Evolutionary conservation across 2,329 filamentous ascomycete genomes (phyloP), one percentile per base, ranked within the genome.

Genomic region (Aspergillus brunneoviolaceus): DNA sequence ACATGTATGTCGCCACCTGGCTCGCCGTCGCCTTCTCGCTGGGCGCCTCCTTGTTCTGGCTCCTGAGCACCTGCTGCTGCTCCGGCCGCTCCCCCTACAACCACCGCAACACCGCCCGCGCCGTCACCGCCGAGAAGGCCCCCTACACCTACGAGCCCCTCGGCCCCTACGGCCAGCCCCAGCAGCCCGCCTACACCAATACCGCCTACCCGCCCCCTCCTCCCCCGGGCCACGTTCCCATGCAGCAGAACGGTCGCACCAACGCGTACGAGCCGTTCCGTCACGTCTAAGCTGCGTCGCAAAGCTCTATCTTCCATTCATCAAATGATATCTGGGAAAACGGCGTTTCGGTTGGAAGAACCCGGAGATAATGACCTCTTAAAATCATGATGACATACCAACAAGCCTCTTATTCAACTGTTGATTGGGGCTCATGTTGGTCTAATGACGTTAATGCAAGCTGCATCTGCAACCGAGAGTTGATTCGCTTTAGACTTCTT

Each of bases 1-100:
- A 82, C 60, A 94, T 90, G 79, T 86, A 95, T 57, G 83, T 83
- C 39, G 79, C 87, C 21, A 85, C 89, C 69, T 97, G 93, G 91
- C 81, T 98, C 61, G 88, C 88, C 49, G 88, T 89, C 45, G 90
- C 85, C 29, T 92, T 96, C 73, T 88, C 89, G 63, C 73, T 95
- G 35, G 90, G 77, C 48, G 89, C 89, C 7, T 86, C 85, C 65
- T 78, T 96, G 73, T 97, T 98, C 88, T 98, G 95, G 94, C 80
- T 93, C 72, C 86, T 96, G 76, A 91, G 88, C 76, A 85, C 90
- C 70, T 98, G 94, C 88, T 98, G 93, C 86, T 96, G 93, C 83
- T 87, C 85, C 68, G 91, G 91, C 51, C 81, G 83, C 68, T 82
- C 78, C 57, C 78, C 80, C 29, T 80, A 80, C 56, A 74, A 79